Base-by-base conservation (phyloP, 306 rosid genomes). In the Astragalus glycyphyllos region DNA sequence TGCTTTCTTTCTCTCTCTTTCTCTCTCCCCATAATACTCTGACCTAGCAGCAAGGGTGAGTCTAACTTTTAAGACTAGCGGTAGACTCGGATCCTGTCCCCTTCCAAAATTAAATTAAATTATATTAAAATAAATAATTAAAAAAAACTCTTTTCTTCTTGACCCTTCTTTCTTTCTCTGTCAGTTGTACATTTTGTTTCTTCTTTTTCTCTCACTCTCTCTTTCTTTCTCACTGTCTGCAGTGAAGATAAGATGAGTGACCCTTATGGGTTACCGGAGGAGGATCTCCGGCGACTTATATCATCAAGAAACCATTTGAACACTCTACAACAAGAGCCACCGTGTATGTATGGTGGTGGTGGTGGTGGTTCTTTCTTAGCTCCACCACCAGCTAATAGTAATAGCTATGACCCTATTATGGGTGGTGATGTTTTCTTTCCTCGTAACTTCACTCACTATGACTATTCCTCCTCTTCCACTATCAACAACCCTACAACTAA, bases 1-100 rank as follows among this genome's bases (percentile, higher is more conserved):
- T 67, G 15, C 46, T 49, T 67, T 35, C 4, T 12, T 66, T 50
- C 31, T 59, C 9, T 12, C 15, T 20, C 56, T 8, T 48, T 6
- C 14, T 62, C 11, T 26, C 58, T 66, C 79, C 67, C 75, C 46
- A 5, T 14, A 20, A 4, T 7, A 12, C 17, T 12, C 65, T 47
- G 77, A 68, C 37, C 59, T 13, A 3, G 31, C 31, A 67, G 51
- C 58, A 17, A 11, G 46, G 65, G 23, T 41, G 54, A 77, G 73
- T 77, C 77, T 44, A 73, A 41, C 80, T 82, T 82, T 65, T 68
- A 76, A 83, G 79, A 77, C 46, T 80, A 47, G 90, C 97, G 95
- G 86, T 86, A 83, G 90, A 86, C 92, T 90, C 97, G 97, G 97
- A 90, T 90, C 97, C 92, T 90, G 97, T 88, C 81, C 20, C 81